Conservation (phyloP, 1,284 basidiomycete species). For the Ceraceosorus guamensis region DNA sequence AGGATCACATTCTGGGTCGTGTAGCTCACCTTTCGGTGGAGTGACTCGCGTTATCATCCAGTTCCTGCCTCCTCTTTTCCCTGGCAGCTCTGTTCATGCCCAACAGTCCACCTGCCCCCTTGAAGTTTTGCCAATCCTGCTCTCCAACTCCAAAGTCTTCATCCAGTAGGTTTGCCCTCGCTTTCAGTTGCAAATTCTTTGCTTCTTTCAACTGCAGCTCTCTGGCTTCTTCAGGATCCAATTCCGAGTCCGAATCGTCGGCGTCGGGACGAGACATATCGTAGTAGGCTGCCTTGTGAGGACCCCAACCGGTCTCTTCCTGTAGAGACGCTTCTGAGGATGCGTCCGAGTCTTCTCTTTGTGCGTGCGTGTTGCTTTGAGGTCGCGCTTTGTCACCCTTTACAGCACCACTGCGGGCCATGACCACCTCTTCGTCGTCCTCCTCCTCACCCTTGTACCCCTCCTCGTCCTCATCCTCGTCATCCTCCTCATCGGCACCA, state of each 20-base stretch:
- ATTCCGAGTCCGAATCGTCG: conserved; percentile 43
- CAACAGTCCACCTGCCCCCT: conserved; percentile 11
- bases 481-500: conserved; percentile 46
- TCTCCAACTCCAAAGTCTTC: conserved; percentile 80
- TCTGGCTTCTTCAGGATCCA: conserved; percentile 49
- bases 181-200: conserved; percentile 67
- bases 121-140: conserved; percentile 25
- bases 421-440: conserved; percentile 11
- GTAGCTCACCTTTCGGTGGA: not conserved
- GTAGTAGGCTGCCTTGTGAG: conserved; percentile 45
- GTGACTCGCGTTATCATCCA: conserved; percentile 12
- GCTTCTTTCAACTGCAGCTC: conserved; percentile 81
- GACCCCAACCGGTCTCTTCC: conserved; percentile 54
- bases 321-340: conserved; percentile 50
- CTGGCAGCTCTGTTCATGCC: conserved; percentile 29
- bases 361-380: conserved; percentile 57
- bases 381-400: conserved; percentile 20
- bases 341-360: conserved; percentile 55
- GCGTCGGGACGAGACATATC: conserved; percentile 39
- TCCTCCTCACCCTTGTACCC: conserved; percentile 20
- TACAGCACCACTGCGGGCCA: not conserved
- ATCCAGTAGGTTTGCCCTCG: conserved; percentile 64
- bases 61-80: conserved; percentile 27
- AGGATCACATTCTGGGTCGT: too few species aligned
- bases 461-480: conserved; percentile 36